These are phyloP conservation scores for Eudorina sp. DNA, from an alignment of 139 green algal species.

Conservation along the genomic window DNA sequence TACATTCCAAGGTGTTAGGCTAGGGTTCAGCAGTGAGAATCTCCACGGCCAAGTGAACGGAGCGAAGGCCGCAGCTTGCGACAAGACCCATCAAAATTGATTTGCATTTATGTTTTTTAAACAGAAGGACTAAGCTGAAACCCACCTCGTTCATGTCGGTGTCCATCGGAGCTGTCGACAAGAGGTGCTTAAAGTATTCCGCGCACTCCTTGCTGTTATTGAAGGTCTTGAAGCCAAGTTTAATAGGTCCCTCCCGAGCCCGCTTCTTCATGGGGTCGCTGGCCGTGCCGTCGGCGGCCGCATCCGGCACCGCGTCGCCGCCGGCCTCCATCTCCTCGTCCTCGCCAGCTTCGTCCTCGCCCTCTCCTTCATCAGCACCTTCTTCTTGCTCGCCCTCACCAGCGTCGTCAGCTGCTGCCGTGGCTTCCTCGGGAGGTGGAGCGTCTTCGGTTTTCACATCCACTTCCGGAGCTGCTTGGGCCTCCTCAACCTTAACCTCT, in stretches of 20 bases:
- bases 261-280: constrained; percentile 10
- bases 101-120: too few relatives aligned
- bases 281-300: not conserved
- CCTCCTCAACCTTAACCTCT: not conserved
- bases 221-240: constrained; percentile 76
- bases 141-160: constrained; percentile 79
- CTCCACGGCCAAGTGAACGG: too few relatives aligned
- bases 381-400: not conserved
- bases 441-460: not conserved
- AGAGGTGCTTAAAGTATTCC: constrained; percentile 67
- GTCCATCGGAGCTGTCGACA: constrained; percentile 50
- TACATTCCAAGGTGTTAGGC: too few relatives aligned
- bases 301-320: not conserved
- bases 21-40: too few relatives aligned
- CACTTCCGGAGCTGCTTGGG: not conserved
- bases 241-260: constrained; percentile 49
- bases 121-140: too few relatives aligned
- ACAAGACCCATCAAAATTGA: too few relatives aligned
- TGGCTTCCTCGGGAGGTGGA: not conserved
- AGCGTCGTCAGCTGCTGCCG: not conserved
- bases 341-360: not conserved
- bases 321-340: not conserved
- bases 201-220: constrained; percentile 37
- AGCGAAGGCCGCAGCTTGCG: too few relatives aligned
- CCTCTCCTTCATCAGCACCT: not conserved